Conservation (phyloP, 139 green algal genomes). For the Closterium sp. region DNA sequence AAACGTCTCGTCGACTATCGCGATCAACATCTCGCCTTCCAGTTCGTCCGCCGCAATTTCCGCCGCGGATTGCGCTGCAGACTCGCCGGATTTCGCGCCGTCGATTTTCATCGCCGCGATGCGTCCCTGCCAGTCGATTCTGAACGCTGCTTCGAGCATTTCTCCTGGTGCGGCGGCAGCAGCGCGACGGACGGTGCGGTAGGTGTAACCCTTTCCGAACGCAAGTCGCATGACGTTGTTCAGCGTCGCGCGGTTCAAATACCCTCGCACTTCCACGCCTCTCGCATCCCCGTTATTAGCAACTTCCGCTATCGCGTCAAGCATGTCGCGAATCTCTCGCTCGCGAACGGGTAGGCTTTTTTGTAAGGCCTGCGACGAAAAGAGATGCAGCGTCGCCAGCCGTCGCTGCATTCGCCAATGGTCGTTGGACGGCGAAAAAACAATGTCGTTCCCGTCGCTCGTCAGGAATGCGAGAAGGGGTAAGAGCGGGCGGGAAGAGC, state of each 20-base stretch:
- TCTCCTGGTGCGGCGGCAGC: not conserved
- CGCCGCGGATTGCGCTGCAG: not conserved
- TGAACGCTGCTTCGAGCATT: not conserved
- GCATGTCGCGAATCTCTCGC: not conserved
- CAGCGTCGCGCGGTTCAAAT: not conserved
- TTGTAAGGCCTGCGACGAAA: not conserved
- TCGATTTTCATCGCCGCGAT: not conserved
- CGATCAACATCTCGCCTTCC: not conserved
- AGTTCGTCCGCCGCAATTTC: not conserved
- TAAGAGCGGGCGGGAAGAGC: constrained; percentile 5
- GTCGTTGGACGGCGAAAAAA: not conserved
- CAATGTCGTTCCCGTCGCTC: not conserved
- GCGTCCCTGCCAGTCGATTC: not conserved
- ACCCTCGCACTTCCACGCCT: not conserved
- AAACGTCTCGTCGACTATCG: not conserved
- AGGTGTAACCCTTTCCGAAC: not conserved
- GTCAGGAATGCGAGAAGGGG: not conserved
- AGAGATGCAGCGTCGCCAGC: not conserved
- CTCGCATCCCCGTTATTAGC: not conserved
- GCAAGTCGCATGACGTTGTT: not conserved
- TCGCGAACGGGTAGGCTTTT: not conserved
- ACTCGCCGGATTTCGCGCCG: not conserved
- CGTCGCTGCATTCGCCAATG: not conserved
- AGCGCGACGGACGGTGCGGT: not conserved
- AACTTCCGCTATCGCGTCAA: not conserved